These are phyloP conservation scores for Phytopythium montanum DNA, from an alignment of 352 stramenopile genomes.

Conservation along the genomic window DNA sequence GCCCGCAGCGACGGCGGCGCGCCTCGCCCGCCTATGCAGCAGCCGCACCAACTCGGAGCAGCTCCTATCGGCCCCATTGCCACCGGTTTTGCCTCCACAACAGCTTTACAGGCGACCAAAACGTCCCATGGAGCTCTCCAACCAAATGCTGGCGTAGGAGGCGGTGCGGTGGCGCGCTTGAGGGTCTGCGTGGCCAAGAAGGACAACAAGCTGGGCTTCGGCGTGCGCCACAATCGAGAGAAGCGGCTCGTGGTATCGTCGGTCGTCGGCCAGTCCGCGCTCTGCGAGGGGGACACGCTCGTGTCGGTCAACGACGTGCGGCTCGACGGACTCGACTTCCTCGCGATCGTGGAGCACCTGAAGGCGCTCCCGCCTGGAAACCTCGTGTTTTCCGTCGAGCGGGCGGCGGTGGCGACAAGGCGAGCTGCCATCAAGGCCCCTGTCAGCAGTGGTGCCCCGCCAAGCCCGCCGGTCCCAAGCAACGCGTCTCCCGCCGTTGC, in stretches of 20 bases:
- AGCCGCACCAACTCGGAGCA: neutral
- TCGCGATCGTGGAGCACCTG: constrained; percentile 51
- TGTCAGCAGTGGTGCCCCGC: neutral
- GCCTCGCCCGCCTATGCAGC: neutral
- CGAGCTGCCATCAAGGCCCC: too few relatives aligned
- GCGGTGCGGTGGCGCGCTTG: constrained; percentile 20
- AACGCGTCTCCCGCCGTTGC: neutral
- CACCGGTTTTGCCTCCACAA: neutral
- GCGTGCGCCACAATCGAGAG: constrained; percentile 55
- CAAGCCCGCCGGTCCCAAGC: neutral
- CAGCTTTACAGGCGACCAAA: neutral
- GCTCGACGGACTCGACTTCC: constrained; percentile 45
- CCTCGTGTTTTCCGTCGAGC: constrained; percentile 59
- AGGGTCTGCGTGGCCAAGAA: constrained; percentile 46
- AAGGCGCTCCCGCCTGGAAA: constrained; percentile 46
- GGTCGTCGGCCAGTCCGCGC: constrained; percentile 35
- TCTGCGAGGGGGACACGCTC: constrained; percentile 62
- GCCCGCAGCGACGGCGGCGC: neutral
- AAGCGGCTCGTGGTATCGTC: constrained; percentile 59
- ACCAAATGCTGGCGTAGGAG: neutral
- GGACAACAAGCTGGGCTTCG: constrained; percentile 59
- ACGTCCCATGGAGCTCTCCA: neutral
- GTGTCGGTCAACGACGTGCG: constrained; percentile 61
- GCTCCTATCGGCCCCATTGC: neutral
- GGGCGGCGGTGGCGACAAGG: constrained; percentile 7